Conservation (phyloP, 306 rosid genomes). For the Crotalaria pallida region DNA sequence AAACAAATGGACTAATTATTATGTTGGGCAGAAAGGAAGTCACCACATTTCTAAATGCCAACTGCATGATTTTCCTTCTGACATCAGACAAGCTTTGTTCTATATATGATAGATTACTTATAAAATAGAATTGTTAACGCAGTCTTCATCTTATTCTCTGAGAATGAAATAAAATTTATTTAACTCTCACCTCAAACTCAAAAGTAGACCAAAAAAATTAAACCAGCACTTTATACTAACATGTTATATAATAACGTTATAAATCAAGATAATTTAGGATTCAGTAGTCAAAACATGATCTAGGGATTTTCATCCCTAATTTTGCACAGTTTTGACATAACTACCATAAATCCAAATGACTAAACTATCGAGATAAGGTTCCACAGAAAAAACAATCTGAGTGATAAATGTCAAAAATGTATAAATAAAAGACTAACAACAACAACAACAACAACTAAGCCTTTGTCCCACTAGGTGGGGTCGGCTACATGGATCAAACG, state of each 20-base stretch:
- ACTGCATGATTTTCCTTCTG: background rate
- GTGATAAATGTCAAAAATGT: background rate
- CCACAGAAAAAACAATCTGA: background rate
- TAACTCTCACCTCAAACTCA: background rate
- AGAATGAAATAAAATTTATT: background rate
- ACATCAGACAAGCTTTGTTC: background rate
- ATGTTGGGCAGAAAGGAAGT: background rate
- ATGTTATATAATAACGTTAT: background rate
- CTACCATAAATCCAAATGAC: constrained; percentile 6
- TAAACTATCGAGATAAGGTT: background rate
- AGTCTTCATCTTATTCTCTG: too few relatives aligned
- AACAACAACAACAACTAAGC: too few relatives aligned
- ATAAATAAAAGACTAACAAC: background rate
- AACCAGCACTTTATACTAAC: background rate
- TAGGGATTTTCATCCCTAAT: background rate
- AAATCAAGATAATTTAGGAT: background rate
- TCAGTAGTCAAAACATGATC: background rate
- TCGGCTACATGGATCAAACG: too few relatives aligned
- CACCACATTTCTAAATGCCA: background rate
- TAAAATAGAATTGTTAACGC: background rate
- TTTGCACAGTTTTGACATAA: background rate
- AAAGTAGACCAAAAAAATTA: background rate
- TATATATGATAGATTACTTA: background rate
- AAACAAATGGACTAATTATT: background rate
- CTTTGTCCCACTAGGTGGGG: too few relatives aligned